Evolutionary conservation across 805 yeast species (phyloP), one percentile per base, ranked within the genome.

Genomic region (Candida insectalens): DNA sequence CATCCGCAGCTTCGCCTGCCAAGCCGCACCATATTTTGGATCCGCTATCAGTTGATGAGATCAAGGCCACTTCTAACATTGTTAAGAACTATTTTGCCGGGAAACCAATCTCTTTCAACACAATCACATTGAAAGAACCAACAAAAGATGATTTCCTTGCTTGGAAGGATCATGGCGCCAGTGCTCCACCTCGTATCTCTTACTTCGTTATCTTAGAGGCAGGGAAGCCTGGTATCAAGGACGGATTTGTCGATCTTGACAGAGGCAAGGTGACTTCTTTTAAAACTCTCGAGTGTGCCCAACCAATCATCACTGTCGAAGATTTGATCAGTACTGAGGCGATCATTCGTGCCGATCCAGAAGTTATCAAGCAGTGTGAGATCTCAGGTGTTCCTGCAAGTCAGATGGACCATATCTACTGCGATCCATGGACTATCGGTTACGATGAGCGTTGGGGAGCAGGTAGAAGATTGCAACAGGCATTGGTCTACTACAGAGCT

Each of bases 391-490:
- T 81, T 43, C 77, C 84, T 38, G 72, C 67, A 19, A 53, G 53
- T 35, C 78, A 77, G 33, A 76, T 77, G 77, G 59, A 66, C 49
- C 64, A 69, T 41, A 62, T 74, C 30, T 74, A 71, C 62, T 73
- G 79, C 58, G 80, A 74, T 50, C 77, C 79, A 34, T 74, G 80
- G 80, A 70, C 79, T 36, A 70, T 73, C 46, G 77, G 77, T 35
- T 71, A 71, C 49, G 77, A 72, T 49, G 64, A 59, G 61, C 69
- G 89, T 60, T 81, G 84, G 82, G 89, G 89, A 29, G 71, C 80
- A 30, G 66, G 74, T 32, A 69, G 72, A 55, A 69, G 92, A 59
- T 67, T 81, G 41, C 89, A 81, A 59, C 92, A 81, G 59, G 88
- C 88, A 27, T 67, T 82, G 56, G 68, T 82, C 69, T 81, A 78